Evolutionary conservation across 2,329 filamentous ascomycete species (phyloP).

Genomic region (Aureobasidium leucospermi): DNA sequence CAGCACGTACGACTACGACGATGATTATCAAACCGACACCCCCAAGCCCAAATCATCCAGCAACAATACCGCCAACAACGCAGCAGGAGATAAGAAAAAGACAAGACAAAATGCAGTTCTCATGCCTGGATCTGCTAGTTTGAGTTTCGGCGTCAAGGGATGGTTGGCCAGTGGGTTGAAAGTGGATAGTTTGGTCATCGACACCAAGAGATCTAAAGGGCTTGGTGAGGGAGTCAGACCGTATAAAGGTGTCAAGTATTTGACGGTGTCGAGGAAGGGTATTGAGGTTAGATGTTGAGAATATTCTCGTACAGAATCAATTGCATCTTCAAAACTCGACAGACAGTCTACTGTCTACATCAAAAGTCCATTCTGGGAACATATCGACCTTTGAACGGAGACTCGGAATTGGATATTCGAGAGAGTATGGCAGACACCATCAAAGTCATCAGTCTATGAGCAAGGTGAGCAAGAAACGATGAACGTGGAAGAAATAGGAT

Average conservation of each 20-base stretch:
- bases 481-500: too few relatives aligned
- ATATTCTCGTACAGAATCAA: background rate
- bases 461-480: too few relatives aligned
- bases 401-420: too few relatives aligned
- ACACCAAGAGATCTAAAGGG: slow-evolving; percentile 73
- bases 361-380: too few relatives aligned
- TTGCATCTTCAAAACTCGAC: background rate
- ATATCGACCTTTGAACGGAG: too few relatives aligned
- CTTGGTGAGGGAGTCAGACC: slow-evolving; percentile 83
- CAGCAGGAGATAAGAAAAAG: slow-evolving; percentile 16
- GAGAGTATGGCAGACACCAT: too few relatives aligned
- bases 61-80: background rate
- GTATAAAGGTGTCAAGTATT: slow-evolving; percentile 96
- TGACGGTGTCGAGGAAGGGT: slow-evolving; percentile 61
- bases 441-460: too few relatives aligned
- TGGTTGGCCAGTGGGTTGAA: slow-evolving; percentile 59
- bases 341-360: too few relatives aligned
- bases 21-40: slow-evolving; percentile 20
- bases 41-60: slow-evolving; percentile 5
- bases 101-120: slow-evolving; percentile 48
- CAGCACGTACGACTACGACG: slow-evolving; percentile 35
- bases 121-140: slow-evolving; percentile 41
- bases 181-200: slow-evolving; percentile 55
- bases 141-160: slow-evolving; percentile 50
- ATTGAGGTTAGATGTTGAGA: slow-evolving; percentile 40